Conservation (phyloP, 2,329 filamentous ascomycete species). For the Fusarium praegraminearum region DNA sequence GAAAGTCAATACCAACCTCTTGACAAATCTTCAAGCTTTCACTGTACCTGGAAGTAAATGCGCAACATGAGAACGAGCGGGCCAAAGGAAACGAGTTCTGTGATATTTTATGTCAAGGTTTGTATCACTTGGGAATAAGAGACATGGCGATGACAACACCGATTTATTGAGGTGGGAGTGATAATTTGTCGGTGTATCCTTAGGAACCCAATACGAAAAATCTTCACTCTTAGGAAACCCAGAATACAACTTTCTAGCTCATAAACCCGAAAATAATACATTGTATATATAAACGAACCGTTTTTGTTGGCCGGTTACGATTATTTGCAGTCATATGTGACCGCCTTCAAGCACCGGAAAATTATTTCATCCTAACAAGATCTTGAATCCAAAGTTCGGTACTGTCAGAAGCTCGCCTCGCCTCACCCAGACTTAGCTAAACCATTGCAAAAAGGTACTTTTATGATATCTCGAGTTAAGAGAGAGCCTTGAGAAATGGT, state of each 20-base stretch:
- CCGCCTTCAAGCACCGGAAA: slow-evolving; percentile 13
- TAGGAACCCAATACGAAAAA: not conserved
- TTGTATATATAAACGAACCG: not conserved
- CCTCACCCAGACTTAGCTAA: not conserved
- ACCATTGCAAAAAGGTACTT: not conserved
- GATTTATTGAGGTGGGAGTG: too few relatives aligned
- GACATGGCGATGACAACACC: not conserved
- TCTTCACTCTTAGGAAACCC: not conserved
- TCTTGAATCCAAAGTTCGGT: not conserved
- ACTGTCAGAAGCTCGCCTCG: not conserved
- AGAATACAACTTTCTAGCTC: not conserved
- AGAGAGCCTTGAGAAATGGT: slow-evolving; percentile 62
- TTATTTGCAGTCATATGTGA: not conserved
- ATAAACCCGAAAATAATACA: not conserved
- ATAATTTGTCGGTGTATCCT: not conserved
- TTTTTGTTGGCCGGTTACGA: not conserved
- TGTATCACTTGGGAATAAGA: not conserved
- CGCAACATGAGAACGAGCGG: too few relatives aligned
- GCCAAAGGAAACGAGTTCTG: not conserved
- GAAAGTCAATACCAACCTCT: not conserved
- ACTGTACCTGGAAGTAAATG: not conserved
- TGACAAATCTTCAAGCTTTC: not conserved
- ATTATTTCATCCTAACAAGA: slow-evolving; percentile 22
- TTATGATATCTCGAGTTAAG: not conserved
- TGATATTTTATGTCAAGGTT: not conserved